Percentiles rank a stretch among this genome's conserved stretches.
Evolutionary conservation across 208 protist species (phyloP).

Genomic region (Balamuthia mandrillaris): DNA sequence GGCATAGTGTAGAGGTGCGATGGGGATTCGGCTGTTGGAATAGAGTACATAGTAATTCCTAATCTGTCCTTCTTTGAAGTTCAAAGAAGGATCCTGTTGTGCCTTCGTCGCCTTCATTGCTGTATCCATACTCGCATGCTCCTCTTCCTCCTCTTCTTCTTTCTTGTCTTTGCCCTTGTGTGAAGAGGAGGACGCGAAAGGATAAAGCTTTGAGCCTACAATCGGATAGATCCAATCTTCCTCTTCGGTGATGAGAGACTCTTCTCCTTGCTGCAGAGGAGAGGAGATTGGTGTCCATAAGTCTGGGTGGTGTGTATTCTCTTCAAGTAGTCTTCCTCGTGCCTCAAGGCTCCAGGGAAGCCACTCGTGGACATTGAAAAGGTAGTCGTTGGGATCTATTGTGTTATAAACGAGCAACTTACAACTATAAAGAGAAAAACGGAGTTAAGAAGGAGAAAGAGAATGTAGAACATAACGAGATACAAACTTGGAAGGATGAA

Average conservation of each 20-base stretch:
- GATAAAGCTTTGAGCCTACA: too few relatives aligned
- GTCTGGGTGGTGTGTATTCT: background rate
- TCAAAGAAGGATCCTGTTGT: too few relatives aligned
- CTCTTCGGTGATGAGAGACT: too few relatives aligned
- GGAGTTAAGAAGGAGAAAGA: background rate
- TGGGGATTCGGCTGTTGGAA: background rate
- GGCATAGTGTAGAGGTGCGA: too few relatives aligned
- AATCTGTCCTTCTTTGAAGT: background rate
- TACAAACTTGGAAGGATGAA: background rate
- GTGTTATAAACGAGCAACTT: conserved; percentile 5
- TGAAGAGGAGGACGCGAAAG: too few relatives aligned
- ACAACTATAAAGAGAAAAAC: background rate
- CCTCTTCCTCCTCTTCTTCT: too few relatives aligned
- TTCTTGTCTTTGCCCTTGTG: too few relatives aligned
- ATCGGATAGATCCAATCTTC: too few relatives aligned
- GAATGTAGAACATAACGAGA: background rate
- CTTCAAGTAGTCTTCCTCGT: background rate
- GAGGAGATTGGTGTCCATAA: background rate
- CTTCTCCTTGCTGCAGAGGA: too few relatives aligned
- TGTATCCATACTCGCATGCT: too few relatives aligned
- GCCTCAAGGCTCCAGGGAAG: conserved; percentile 24
- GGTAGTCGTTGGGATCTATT: background rate
- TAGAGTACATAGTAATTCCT: conserved; percentile 1
- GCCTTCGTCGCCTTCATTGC: too few relatives aligned
- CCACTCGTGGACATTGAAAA: background rate